Evolutionary conservation across 1,284 basidiomycete species (phyloP).

Genomic region (Microbotryum saponariae): DNA sequence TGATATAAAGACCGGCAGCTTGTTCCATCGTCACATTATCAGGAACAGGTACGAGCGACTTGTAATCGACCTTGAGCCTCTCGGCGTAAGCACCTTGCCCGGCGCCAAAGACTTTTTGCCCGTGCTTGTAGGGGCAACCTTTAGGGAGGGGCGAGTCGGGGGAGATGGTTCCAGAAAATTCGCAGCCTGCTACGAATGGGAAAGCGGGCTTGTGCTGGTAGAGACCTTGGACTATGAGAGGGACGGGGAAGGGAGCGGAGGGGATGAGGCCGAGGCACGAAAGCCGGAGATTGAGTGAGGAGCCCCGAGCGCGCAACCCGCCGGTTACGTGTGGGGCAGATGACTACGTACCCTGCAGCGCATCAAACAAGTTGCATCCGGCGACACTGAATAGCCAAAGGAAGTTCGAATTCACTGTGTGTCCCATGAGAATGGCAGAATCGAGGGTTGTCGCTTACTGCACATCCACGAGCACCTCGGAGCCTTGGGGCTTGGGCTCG

Average conservation of each 20-base stretch:
- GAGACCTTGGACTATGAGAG: slow-evolving; percentile 73
- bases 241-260: slow-evolving; percentile 7
- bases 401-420: slow-evolving; percentile 32
- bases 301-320: slow-evolving; percentile 35
- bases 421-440: no score
- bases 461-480: slow-evolving; percentile 72
- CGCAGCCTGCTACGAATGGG: slow-evolving; percentile 71
- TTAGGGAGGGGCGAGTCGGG: slow-evolving; percentile 67
- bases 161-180: slow-evolving; percentile 77
- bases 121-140: slow-evolving; percentile 69
- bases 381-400: slow-evolving; percentile 6
- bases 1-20: slow-evolving; percentile 46
- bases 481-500: slow-evolving; percentile 51
- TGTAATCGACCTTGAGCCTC: slow-evolving; percentile 53
- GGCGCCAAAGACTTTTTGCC: slow-evolving; percentile 81
- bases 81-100: slow-evolving; percentile 73
- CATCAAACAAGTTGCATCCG: slow-evolving; percentile 72
- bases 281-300: background rate
- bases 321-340: background rate
- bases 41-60: slow-evolving; percentile 54
- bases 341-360: slow-evolving; percentile 31
- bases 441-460: slow-evolving; percentile 40
- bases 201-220: slow-evolving; percentile 74
- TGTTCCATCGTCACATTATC: slow-evolving; percentile 58
- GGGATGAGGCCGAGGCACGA: background rate